These are phyloP conservation scores for Penicillium maclennaniae DNA, from an alignment of 495 filamentous ascomycete genomes.

Conservation along the genomic window DNA sequence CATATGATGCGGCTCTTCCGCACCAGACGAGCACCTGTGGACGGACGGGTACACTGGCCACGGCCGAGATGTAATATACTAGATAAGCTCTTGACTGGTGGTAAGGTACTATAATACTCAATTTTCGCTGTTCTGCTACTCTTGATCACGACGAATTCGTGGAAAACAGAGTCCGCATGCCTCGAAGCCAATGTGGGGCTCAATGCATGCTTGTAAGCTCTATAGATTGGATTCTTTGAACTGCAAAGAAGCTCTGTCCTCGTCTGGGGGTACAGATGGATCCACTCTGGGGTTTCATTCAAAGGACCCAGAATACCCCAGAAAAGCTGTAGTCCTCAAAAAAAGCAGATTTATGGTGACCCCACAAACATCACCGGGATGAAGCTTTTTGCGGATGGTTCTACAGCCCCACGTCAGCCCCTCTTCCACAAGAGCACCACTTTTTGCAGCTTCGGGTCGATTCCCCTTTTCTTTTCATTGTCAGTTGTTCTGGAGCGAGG, in stretches of 20 bases:
- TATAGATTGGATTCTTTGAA: background rate
- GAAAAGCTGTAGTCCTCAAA: too few species aligned
- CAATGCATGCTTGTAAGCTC: background rate
- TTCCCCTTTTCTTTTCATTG: conserved; percentile 1
- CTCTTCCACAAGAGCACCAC: conserved; percentile 9
- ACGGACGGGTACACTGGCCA: background rate
- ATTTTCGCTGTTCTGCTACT: too few species aligned
- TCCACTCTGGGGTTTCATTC: background rate
- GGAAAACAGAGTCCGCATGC: background rate
- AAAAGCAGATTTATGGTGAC: background rate
- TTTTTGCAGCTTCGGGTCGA: background rate
- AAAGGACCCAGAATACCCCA: background rate
- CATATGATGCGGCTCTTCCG: background rate
- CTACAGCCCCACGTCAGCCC: conserved; percentile 7
- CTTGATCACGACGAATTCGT: background rate
- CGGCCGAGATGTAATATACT: background rate
- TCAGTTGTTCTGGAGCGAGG: background rate
- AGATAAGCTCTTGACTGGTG: background rate
- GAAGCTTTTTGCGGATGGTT: background rate
- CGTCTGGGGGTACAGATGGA: background rate
- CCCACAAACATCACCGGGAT: background rate
- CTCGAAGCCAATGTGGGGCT: conserved; percentile 9
- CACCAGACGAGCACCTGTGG: background rate
- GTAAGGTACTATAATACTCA: background rate
- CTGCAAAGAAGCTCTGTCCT: background rate